phyloP scores from a whole-genome alignment of 2,329 filamentous ascomycete genomes.

The Colletotrichum karsti region DNA sequence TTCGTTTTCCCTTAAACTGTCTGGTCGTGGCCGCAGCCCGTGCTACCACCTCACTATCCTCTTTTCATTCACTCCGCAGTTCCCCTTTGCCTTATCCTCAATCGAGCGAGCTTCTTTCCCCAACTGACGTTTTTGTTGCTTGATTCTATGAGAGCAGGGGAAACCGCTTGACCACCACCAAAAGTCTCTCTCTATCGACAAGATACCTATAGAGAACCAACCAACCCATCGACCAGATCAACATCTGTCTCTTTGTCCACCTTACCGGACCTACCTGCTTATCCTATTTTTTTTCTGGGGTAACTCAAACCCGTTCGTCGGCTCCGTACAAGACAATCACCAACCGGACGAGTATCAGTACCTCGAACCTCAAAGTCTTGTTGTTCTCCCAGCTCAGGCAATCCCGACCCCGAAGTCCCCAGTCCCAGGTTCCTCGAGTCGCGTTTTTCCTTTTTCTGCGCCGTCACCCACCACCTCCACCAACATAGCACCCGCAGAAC shows the following conservation, averaged over 20 bases:
- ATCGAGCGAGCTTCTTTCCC: constrained; percentile 38
- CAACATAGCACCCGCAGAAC: constrained; percentile 9
- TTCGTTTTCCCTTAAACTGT: constrained; percentile 47
- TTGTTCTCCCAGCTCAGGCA: not conserved
- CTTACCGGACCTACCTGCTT: not conserved
- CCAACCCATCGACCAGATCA: not conserved
- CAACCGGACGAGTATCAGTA: not conserved
- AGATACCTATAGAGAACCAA: no score
- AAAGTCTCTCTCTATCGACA: constrained; percentile 32
- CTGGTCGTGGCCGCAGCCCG: constrained; percentile 51
- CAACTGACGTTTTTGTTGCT: constrained; percentile 46
- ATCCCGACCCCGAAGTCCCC: not conserved
- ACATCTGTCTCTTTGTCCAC: not conserved
- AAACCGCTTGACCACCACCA: constrained; percentile 35
- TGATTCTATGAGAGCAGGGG: constrained; percentile 47
- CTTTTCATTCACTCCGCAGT: constrained; percentile 59
- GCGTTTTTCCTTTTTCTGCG: constrained; percentile 25
- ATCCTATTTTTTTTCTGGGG: constrained; percentile 37
- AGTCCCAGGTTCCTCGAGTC: constrained; percentile 20
- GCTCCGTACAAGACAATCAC: constrained; percentile 3
- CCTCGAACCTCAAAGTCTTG: no score
- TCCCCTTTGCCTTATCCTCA: constrained; percentile 52
- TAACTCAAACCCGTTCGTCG: constrained; percentile 33
- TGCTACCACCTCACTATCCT: constrained; percentile 60
- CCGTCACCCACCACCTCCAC: constrained; percentile 5